Percentiles rank a stretch among this genome's conserved stretches.
Conservation (phyloP, 1,139 yeast genomes). For the Insectozyma bohioensis region DNA sequence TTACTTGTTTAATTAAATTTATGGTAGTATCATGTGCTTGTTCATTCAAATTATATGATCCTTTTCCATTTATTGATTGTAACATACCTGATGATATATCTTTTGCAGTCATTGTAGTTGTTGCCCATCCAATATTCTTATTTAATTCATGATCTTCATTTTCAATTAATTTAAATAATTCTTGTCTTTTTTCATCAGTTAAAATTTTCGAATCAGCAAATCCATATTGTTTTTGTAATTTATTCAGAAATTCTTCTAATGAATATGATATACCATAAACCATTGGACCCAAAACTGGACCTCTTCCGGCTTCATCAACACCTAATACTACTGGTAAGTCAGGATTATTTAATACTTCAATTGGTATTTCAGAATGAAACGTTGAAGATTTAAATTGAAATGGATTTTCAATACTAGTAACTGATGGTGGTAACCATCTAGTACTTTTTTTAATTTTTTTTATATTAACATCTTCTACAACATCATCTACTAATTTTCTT, state of each 20-base stretch:
- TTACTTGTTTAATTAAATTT: slow-evolving; percentile 59
- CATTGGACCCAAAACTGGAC: slow-evolving; percentile 97
- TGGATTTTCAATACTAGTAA: slow-evolving; percentile 24
- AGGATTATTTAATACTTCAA: slow-evolving; percentile 16
- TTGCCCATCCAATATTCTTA: slow-evolving; percentile 80
- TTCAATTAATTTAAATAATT: slow-evolving; percentile 61
- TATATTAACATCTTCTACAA: not conserved
- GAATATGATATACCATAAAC: slow-evolving; percentile 90
- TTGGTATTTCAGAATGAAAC: slow-evolving; percentile 35
- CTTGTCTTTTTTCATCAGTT: slow-evolving; percentile 67
- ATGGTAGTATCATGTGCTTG: slow-evolving; percentile 97
- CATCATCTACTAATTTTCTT: too few species aligned
- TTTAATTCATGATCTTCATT: slow-evolving; percentile 42
- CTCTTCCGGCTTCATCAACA: slow-evolving; percentile 98
- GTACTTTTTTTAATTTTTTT: not conserved
- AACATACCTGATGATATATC: slow-evolving; percentile 92
- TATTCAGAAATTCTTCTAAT: slow-evolving; percentile 49
- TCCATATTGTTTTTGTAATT: slow-evolving; percentile 59
- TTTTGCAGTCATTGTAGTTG: slow-evolving; percentile 79
- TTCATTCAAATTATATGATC: slow-evolving; percentile 78
- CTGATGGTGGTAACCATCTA: slow-evolving; percentile 30
- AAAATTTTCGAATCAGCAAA: slow-evolving; percentile 93
- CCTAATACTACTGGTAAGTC: slow-evolving; percentile 57
- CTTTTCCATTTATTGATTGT: slow-evolving; percentile 51
- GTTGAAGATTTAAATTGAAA: slow-evolving; percentile 33